Evolutionary conservation across 73 alveolate species (phyloP), one percentile per base, ranked within the genome.

Genomic region (Paramecium primaurelia): DNA sequence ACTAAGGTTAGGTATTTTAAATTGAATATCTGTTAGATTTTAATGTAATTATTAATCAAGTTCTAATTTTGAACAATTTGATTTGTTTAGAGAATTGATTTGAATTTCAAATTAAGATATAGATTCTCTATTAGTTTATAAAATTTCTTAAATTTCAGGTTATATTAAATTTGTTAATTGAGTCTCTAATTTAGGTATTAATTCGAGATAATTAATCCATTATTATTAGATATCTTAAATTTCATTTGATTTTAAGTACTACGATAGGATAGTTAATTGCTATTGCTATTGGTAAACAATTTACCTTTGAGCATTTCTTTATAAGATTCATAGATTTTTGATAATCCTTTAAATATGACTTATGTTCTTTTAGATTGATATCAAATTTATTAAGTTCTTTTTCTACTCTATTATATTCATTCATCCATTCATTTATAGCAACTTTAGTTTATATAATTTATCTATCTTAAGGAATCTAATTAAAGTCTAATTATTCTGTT

Each of bases 341-440:
- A 80, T 80, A 47, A 26, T 80, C 91, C 14, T 80, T 45, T 12
- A 80, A 12, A 80, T 80, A 73, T 12, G 64, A 6, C 30, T 80
- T 80, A 22, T 42, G 30, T 45, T 22, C 34, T 80, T 80, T 80
- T 30, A 80, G 75, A 80, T 47, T 18, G 6, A 16, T 25, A 45
- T 80, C 75, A 80, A 44, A 80, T 45, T 45, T 42, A 16, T 59
- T 80, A 4, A 80, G 47, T 42, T 80, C 91, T 44, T 45, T 6
- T 80, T 80, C 91, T 4, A 80, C 45, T 47, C 75, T 42, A 80
- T 80, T 80, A 44, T 20, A 80, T 6, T 80, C 91, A 40, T 49
- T 80, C 54, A 26, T 80, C 91, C 91, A 80, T 49, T 80, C 91
- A 80, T 40, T 28, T 0, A 22, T 8, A 2, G 91, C 75, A 44